phyloP scores from a whole-genome alignment of 768 basidiomycete genomes.

The Pisolithus sp. region DNA sequence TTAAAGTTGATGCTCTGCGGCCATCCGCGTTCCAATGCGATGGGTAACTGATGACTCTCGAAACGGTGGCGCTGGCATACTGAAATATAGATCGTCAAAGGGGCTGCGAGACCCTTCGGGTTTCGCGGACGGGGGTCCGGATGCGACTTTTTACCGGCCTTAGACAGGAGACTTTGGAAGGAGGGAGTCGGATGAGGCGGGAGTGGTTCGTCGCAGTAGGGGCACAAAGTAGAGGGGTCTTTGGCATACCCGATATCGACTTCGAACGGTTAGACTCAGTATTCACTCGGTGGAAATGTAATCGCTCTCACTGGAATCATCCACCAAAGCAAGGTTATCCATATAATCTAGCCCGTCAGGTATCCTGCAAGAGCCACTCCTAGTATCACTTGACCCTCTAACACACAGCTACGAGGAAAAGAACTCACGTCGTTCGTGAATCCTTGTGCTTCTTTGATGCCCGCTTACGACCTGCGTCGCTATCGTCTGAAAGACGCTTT shows the following conservation, averaged over 20 bases:
- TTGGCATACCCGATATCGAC: slow-evolving; percentile 44
- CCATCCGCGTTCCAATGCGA: slow-evolving; percentile 69
- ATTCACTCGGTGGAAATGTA: neutral
- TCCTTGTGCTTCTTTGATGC: slow-evolving; percentile 31
- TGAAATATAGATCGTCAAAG: slow-evolving; percentile 48
- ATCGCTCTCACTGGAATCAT: slow-evolving; percentile 38
- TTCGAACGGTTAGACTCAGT: slow-evolving; percentile 17
- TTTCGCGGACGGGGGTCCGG: slow-evolving; percentile 64
- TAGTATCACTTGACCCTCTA: neutral
- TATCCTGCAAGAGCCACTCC: slow-evolving; percentile 7
- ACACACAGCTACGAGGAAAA: slow-evolving; percentile 8
- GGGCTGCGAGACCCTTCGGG: slow-evolving; percentile 52
- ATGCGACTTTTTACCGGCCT: slow-evolving; percentile 47
- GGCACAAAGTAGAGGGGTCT: slow-evolving; percentile 69
- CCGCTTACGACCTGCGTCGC: slow-evolving; percentile 20
- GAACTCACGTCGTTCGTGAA: slow-evolving; percentile 7
- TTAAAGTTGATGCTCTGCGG: slow-evolving; percentile 67
- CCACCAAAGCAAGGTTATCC: slow-evolving; percentile 20
- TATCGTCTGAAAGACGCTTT: slow-evolving; percentile 31
- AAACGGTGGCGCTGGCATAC: slow-evolving; percentile 78
- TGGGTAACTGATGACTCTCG: slow-evolving; percentile 65
- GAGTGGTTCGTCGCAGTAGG: slow-evolving; percentile 71
- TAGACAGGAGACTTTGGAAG: slow-evolving; percentile 47
- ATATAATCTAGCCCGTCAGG: slow-evolving; percentile 7
- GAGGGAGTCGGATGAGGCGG: slow-evolving; percentile 57